Base-by-base conservation (phyloP, 768 basidiomycete genomes). In the Chalciporus piperatus region DNA sequence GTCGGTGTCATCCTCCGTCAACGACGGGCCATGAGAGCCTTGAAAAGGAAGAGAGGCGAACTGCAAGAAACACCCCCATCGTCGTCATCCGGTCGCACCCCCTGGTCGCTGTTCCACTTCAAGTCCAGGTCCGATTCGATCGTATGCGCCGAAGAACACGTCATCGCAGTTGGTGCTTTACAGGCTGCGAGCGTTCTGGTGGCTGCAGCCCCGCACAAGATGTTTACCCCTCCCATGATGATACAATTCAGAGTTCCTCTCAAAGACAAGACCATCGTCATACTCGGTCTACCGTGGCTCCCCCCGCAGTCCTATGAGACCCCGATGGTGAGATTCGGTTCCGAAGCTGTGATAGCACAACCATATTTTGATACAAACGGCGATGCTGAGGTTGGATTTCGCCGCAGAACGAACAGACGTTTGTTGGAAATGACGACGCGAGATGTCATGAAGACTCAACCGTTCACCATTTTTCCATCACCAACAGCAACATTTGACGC, bases 151-250 rank as follows among this genome's bases (percentile, higher is more conserved):
- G 27, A 30, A 32, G 38, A 49, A n/a, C 3, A 32, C 42, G 41
- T 45, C 11, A 56, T 64, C 44, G 47, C 53, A 44, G 56, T 66
- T n/a, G 54, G 54, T 14, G 59, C 61, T 22, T 55, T 62, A 3
- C 67, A 66, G 39, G 56, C 62, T 17, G 32, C 62, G 33, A 55
- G 56, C 43, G 48, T 58, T 2, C 39, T 66, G 4, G 53, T 67
- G 14, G 67, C 67, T 49, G 64, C 59, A 38, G 62, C 67, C 19
- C 59, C 59, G 22, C 62, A 46, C 37, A 63, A 62, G 30, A 30
- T 52, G 5, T 55, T 66, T 22, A 48, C 57, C 14, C 35, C 59
- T 30, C 50, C 64, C 30, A 58, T 59, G 62, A 30, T 45, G 20
- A 67, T 67, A 48, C 59, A 57, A 19, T 54, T 64, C n/a, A 38